These are phyloP conservation scores for Aspergillus cristatus DNA, from an alignment of 495 filamentous ascomycete genomes.

Conservation along the genomic window DNA sequence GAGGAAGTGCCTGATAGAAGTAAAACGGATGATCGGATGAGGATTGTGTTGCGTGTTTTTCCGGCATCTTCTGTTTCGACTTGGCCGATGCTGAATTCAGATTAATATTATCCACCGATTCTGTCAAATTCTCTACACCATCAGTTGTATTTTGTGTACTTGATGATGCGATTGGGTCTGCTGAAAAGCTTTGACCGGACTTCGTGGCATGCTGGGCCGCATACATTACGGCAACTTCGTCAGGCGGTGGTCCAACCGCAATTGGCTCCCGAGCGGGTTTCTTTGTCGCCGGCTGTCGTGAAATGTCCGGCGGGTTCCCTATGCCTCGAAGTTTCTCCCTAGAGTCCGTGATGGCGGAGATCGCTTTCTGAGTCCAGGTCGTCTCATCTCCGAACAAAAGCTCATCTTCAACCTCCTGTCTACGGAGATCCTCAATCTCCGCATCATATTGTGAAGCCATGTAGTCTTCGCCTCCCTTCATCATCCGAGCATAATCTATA, in stretches of 20 bases:
- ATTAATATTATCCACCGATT: conserved; percentile 19
- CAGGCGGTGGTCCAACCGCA: conserved; percentile 31
- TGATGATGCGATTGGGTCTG: conserved; percentile 8
- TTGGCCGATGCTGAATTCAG: conserved; percentile 13
- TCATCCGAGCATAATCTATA: conserved; percentile 87
- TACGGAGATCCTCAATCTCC: conserved; percentile 65
- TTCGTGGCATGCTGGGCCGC: conserved; percentile 35
- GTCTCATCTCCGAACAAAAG: conserved; percentile 87
- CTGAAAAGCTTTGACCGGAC: conserved; percentile 31
- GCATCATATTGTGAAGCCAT: conserved; percentile 68
- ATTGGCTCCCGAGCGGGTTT: conserved; percentile 39
- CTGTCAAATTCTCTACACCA: conserved; percentile 18
- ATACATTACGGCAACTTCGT: conserved; percentile 47
- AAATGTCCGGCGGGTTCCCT: conserved; percentile 55
- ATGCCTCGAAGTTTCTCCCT: conserved; percentile 65
- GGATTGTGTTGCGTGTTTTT: conserved; percentile 15
- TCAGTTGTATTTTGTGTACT: conserved; percentile 2
- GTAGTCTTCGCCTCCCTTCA: conserved; percentile 88
- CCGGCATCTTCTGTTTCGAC: conserved; percentile 15
- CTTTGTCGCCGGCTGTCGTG: conserved; percentile 41
- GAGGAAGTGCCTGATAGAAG: conserved; percentile 85
- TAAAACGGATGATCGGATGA: conserved; percentile 46
- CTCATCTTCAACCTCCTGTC: conserved; percentile 80
- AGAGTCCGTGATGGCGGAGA: conserved; percentile 57
- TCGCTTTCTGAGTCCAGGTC: conserved; percentile 82